Evolutionary conservation across 768 basidiomycete genomes (phyloP).

Genomic region (Tricholoma sp.): DNA sequence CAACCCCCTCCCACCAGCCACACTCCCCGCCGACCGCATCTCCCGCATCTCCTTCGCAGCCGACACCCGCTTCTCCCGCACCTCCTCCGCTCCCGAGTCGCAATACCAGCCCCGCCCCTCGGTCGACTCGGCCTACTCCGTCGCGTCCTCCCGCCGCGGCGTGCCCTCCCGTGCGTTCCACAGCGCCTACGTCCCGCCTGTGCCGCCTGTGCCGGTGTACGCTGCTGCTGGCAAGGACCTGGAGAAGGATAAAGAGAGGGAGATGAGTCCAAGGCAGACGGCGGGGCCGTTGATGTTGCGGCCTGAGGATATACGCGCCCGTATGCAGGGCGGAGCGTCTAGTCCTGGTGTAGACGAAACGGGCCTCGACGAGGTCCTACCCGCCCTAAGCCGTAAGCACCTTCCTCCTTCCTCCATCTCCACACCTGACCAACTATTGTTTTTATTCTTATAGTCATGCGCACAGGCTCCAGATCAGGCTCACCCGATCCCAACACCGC

Average conservation of each 20-base stretch:
- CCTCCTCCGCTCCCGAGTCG: too few species aligned
- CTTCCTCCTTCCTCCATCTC: not conserved
- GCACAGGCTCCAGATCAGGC: conserved; percentile 36
- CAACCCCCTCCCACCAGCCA: conserved; percentile 31
- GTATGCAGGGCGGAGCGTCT: conserved; percentile 34
- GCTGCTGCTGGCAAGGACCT: conserved; percentile 7
- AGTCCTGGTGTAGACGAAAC: conserved; percentile 24
- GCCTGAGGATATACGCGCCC: conserved; percentile 57
- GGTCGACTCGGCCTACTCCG: conserved; percentile 31
- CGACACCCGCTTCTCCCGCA: conserved; percentile 38
- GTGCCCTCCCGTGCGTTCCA: conserved; percentile 32
- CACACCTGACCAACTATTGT: conserved; percentile 6
- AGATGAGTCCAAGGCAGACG: conserved; percentile 33
- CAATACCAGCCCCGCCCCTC: too few species aligned
- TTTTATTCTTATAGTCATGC: conserved; percentile 56
- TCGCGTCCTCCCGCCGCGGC: conserved; percentile 24
- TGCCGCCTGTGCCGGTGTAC: conserved; percentile 15
- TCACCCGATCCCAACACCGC: not conserved
- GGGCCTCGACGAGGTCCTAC: conserved; percentile 55
- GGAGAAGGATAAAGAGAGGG: conserved; percentile 11
- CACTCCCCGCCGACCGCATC: conserved; percentile 44
- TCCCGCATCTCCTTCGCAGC: conserved; percentile 71
- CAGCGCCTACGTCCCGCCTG: conserved; percentile 36
- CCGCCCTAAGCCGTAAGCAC: conserved; percentile 61
- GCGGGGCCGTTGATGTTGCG: conserved; percentile 41